Percentiles rank a stretch among this genome's conserved stretches.
Evolutionary conservation across 345 rosid genomes (phyloP).

Genomic region (Ceriops tagal): DNA sequence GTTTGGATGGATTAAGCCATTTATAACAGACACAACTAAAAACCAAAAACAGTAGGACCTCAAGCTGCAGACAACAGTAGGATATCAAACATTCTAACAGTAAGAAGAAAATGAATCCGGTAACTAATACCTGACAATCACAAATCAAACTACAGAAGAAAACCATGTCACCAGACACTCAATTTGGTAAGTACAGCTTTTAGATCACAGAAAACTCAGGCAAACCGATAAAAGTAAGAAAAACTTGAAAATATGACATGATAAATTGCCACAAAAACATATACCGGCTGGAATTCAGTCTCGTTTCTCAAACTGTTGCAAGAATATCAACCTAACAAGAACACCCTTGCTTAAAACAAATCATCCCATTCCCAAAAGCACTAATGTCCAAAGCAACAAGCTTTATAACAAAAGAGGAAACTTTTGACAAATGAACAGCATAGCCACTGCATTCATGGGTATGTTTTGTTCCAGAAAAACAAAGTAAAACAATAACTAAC

Average conservation of each 20-base stretch:
- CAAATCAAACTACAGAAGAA: neutral
- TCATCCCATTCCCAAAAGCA: neutral
- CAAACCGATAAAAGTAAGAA: neutral
- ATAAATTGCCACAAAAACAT: neutral
- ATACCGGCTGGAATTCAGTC: neutral
- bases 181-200: constrained; percentile 4
- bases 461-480: neutral
- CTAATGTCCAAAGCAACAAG: neutral
- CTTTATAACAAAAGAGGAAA: neutral
- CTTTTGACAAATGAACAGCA: neutral
- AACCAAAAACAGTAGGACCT: constrained; percentile 6
- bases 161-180: neutral
- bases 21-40: constrained; percentile 5
- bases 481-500: neutral
- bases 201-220: neutral
- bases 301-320: too few species aligned
- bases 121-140: neutral
- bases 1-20: neutral
- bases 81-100: neutral
- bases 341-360: neutral
- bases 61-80: constrained; percentile 7
- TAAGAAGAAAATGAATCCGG: neutral
- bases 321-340: too few species aligned
- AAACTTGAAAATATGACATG: neutral
- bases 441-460: neutral